Evolutionary conservation across 352 stramenopile genomes (phyloP).

Genomic region (Pilasporangium apinafurcum): DNA sequence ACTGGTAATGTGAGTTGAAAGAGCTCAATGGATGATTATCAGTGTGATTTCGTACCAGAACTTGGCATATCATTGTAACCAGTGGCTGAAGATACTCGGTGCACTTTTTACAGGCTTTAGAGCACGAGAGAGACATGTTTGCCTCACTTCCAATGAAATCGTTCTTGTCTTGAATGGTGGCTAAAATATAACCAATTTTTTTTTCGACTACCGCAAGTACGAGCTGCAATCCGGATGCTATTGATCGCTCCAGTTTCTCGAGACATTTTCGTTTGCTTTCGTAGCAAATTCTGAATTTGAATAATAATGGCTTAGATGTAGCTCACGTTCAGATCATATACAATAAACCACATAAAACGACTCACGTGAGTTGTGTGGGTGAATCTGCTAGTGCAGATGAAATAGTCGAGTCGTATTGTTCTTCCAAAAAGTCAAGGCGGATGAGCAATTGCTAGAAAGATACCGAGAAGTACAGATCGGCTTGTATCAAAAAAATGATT

Average conservation of each 20-base stretch:
- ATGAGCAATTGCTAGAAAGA: slow-evolving; percentile 44
- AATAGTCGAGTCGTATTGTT: slow-evolving; percentile 45
- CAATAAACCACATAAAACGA: background rate
- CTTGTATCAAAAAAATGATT: background rate
- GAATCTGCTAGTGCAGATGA: slow-evolving; percentile 25
- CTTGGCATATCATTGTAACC: slow-evolving; percentile 32
- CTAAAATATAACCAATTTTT: slow-evolving; percentile 34
- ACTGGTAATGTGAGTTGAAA: background rate
- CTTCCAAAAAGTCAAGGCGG: slow-evolving; percentile 53
- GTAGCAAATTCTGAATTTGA: slow-evolving; percentile 60
- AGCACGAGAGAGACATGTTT: slow-evolving; percentile 70
- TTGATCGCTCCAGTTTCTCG: slow-evolving; percentile 50
- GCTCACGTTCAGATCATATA: too few species aligned
- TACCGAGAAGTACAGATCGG: background rate
- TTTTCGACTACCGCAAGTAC: slow-evolving; percentile 67
- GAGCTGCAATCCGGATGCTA: slow-evolving; percentile 40
- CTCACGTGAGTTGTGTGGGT: slow-evolving; percentile 70
- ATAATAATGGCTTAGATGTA: background rate
- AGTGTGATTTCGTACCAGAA: slow-evolving; percentile 31
- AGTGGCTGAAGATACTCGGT: slow-evolving; percentile 70
- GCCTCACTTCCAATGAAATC: slow-evolving; percentile 73
- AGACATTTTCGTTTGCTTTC: slow-evolving; percentile 68
- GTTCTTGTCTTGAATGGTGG: slow-evolving; percentile 53
- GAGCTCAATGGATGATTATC: background rate
- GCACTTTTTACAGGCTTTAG: slow-evolving; percentile 58